These are phyloP conservation scores for Microcera coccophila DNA, from an alignment of 2,329 filamentous ascomycete genomes.

Conservation along the genomic window DNA sequence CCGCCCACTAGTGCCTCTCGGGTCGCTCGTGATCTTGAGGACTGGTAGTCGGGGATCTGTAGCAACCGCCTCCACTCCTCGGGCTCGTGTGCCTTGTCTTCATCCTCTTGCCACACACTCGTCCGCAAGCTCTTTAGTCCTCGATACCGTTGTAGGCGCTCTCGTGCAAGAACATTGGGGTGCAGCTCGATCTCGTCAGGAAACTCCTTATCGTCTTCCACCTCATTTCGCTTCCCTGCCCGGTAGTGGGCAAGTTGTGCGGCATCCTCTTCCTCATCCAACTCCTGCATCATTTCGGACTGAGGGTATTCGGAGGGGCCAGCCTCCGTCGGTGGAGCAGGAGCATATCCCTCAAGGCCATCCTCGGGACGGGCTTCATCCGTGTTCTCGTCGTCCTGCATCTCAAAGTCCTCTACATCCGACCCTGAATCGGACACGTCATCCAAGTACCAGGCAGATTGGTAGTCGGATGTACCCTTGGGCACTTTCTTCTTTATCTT, in stretches of 20 bases:
- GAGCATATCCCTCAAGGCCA: constrained; percentile 67
- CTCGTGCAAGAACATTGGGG: constrained; percentile 78
- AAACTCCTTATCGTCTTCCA: constrained; percentile 88
- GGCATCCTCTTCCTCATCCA: constrained; percentile 75
- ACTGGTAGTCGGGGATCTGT: constrained; percentile 84
- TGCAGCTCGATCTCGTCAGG: constrained; percentile 95
- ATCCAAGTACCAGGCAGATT: constrained; percentile 86
- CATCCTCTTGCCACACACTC: constrained; percentile 83
- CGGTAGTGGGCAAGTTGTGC: constrained; percentile 79
- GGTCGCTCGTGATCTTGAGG: constrained; percentile 69
- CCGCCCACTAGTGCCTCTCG: constrained; percentile 87
- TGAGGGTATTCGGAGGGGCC: constrained; percentile 87
- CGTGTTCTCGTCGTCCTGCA: constrained; percentile 54
- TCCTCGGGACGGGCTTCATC: constrained; percentile 70
- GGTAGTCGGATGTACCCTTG: constrained; percentile 88
- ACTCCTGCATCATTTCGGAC: constrained; percentile 85
- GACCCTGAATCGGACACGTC: constrained; percentile 82
- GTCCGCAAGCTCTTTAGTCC: constrained; percentile 88
- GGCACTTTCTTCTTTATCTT: constrained; percentile 70
- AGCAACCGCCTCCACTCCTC: constrained; percentile 85
- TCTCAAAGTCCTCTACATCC: constrained; percentile 67
- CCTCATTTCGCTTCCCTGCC: constrained; percentile 71
- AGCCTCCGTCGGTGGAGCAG: constrained; percentile 67
- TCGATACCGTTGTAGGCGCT: constrained; percentile 80
- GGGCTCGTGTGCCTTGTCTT: constrained; percentile 82